These are phyloP conservation scores for Allium cepa DNA, from an alignment of 106 monocot species.

Conservation along the genomic window DNA sequence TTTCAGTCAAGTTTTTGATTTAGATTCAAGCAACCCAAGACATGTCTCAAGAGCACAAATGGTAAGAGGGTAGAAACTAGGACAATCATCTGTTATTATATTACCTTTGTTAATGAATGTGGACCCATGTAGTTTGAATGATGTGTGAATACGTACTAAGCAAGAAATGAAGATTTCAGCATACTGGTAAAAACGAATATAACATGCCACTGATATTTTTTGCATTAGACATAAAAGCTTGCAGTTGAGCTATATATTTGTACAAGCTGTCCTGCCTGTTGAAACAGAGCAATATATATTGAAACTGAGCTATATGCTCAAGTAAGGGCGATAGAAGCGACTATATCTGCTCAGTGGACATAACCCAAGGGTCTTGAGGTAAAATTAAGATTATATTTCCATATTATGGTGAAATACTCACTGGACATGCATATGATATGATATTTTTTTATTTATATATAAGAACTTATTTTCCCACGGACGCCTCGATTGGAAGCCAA, in stretches of 20 bases:
- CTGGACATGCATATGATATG: too few relatives aligned
- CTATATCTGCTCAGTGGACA: constrained; percentile 40
- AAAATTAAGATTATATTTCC: constrained; percentile 6
- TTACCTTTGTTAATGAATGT: too few relatives aligned
- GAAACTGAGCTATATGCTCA: constrained; percentile 35
- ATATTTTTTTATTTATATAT: too few relatives aligned
- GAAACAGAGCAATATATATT: constrained; percentile 66
- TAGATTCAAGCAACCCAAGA: constrained; percentile 70
- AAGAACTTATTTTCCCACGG: too few relatives aligned
- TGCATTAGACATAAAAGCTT: constrained; percentile 25
- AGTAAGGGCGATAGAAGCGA: constrained; percentile 69
- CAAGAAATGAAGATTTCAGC: too few relatives aligned
- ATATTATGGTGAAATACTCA: too few relatives aligned
- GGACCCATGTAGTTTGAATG: too few relatives aligned
- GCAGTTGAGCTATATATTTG: constrained; percentile 64
- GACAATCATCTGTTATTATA: constrained; percentile 35
- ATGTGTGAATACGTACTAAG: too few relatives aligned
- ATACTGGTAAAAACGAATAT: neutral
- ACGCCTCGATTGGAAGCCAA: too few relatives aligned
- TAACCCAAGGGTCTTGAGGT: constrained; percentile 44
- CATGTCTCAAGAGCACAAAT: constrained; percentile 77
- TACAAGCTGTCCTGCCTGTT: constrained; percentile 72
- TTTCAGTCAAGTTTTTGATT: constrained; percentile 40
- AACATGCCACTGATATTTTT: constrained; percentile 27
- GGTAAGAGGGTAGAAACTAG: constrained; percentile 63